These are phyloP conservation scores for Rhizophagus clarus DNA, from an alignment of 192 early-diverging fungal species.

Conservation along the genomic window DNA sequence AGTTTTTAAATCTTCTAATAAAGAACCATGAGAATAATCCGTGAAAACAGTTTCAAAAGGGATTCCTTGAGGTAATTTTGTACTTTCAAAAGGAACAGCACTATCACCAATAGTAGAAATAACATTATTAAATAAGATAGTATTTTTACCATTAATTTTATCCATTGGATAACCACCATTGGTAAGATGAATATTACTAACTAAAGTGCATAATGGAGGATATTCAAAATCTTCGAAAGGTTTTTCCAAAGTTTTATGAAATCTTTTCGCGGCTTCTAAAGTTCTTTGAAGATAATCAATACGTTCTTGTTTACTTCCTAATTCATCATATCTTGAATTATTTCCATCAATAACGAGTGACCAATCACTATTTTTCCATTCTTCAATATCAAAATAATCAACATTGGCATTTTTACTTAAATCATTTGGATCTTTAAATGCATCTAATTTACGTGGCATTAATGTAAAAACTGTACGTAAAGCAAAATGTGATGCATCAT, in stretches of 20 bases:
- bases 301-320: conserved; percentile 18
- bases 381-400: conserved; percentile 21
- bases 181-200: neutral
- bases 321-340: conserved; percentile 6
- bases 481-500: neutral
- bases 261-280: conserved; percentile 19
- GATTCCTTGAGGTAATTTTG: conserved; percentile 24
- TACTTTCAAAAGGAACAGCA: conserved; percentile 4
- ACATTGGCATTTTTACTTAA: neutral
- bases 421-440: neutral
- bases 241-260: conserved; percentile 10
- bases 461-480: conserved; percentile 11
- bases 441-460: neutral
- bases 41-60: neutral
- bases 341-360: neutral
- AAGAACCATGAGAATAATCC: neutral
- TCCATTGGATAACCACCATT: conserved; percentile 9
- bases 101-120: conserved; percentile 1
- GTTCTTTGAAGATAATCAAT: conserved; percentile 12
- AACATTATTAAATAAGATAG: neutral
- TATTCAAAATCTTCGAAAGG: conserved; percentile 4
- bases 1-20: conserved; percentile 21
- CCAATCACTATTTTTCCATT: conserved; percentile 13
- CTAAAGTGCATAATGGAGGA: conserved; percentile 12
- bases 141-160: neutral